Evolutionary conservation across 371 early-diverging fungal genomes (phyloP), one percentile per base, ranked within the genome.

Genomic region (Apophysomyces variabilis): DNA sequence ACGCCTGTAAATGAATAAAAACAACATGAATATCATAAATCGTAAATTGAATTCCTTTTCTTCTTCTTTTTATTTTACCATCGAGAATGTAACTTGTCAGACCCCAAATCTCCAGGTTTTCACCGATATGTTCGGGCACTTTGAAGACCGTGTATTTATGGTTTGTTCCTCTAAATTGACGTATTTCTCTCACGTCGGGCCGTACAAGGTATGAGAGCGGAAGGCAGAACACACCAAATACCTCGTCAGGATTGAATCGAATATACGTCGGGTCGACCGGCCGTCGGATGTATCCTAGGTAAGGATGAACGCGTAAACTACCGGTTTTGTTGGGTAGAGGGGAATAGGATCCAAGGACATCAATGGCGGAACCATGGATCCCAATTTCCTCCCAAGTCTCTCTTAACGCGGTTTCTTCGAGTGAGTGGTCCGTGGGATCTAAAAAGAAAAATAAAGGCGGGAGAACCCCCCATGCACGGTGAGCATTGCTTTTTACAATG

Each of bases 301-400:
- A 87, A 1, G 94, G 92, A 62, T 92, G 87, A 4, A 95, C 92
- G 18, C 86, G 76, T 38, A 93, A 79, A 8, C 86, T 84, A 1
- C 81, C 77, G 14, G 78, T 76, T 59, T 84, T 77, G 71, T 90
- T 89, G 5, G 94, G 93, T 57, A 94, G 65, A 5, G 90, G 64
- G 4, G 87, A 77, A 65, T 89, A 82, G 47, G 72, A 67, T 0
- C 96, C 96, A 8, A 96, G 70, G 7, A 94, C 67, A 13, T 84
- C 81, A 0, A 95, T 79, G 5, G 73, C 58, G 0, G 64, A 64
- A 0, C 84, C 64, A 0, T 66, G 58, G 7, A 95, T 76, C 0
- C 87, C 89, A n/a, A 95, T 80, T 69, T 97, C 97, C 73, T 97
- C 96, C 14, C 73, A 50, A 9, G 95, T 92, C 67, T 96, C 97